phyloP scores from a whole-genome alignment of 2,329 filamentous ascomycete species.

The Sporothrix pseudoabietina region DNA sequence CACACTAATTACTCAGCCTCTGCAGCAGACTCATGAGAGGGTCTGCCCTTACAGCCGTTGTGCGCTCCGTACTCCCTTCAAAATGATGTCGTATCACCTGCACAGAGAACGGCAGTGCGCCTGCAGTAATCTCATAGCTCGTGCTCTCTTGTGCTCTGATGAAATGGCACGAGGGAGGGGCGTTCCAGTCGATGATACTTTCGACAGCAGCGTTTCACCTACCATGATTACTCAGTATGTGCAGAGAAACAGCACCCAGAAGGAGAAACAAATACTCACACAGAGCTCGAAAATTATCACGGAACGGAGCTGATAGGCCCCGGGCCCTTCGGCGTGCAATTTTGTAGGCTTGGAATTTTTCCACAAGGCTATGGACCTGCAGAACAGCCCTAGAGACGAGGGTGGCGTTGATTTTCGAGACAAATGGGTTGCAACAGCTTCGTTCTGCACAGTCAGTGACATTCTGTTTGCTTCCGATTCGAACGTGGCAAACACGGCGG shows the following conservation, averaged over 20 bases:
- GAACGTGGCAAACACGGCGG: background rate
- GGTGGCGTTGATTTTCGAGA: background rate
- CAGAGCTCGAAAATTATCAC: background rate
- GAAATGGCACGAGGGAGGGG: background rate
- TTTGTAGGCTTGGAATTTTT: background rate
- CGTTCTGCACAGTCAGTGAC: slow-evolving; percentile 1
- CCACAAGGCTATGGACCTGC: background rate
- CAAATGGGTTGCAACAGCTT: background rate
- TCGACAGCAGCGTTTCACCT: background rate
- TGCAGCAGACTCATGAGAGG: background rate
- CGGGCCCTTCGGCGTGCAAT: background rate
- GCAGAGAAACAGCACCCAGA: background rate
- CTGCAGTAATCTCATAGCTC: background rate
- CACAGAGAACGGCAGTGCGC: slow-evolving; percentile 11
- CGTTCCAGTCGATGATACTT: background rate
- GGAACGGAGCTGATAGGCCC: background rate
- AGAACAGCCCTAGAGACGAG: background rate
- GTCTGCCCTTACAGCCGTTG: background rate
- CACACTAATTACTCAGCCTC: no score
- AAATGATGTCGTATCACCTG: background rate
- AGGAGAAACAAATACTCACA: background rate
- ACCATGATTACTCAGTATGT: background rate
- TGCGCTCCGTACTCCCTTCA: background rate
- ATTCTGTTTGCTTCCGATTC: background rate
- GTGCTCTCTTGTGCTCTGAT: background rate